phyloP scores from a whole-genome alignment of 2,329 filamentous ascomycete species.

The Pseudogymnoascus sp. region DNA sequence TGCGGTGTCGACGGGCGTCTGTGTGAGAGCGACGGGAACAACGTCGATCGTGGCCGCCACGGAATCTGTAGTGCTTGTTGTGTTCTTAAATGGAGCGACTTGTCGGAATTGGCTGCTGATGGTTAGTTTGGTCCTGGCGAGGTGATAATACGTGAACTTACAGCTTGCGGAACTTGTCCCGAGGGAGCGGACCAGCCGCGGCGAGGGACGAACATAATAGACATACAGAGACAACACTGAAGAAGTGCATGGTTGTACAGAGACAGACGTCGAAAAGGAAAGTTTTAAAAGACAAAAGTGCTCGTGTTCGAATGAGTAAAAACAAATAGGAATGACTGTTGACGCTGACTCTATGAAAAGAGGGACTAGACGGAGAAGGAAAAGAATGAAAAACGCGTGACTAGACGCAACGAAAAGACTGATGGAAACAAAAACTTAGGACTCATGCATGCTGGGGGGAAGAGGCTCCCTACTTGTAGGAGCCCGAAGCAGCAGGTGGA shows the following conservation, averaged over 20 bases:
- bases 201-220: constrained; percentile 14
- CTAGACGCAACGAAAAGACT: background rate
- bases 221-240: constrained; percentile 12
- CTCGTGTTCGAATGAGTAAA: constrained; percentile 9
- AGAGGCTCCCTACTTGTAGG: constrained; percentile 7
- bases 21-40: background rate
- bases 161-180: constrained; percentile 13
- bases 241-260: constrained; percentile 15
- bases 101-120: constrained; percentile 7
- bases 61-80: background rate
- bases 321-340: constrained; percentile 7
- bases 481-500: background rate
- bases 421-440: background rate
- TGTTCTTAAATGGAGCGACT: background rate
- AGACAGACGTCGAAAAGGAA: constrained; percentile 2
- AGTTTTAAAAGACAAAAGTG: background rate
- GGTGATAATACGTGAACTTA: constrained; percentile 11
- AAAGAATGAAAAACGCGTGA: constrained; percentile 7
- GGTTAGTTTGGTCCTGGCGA: background rate
- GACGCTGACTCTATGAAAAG: background rate
- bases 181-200: constrained; percentile 19
- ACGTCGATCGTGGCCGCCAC: background rate
- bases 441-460: background rate
- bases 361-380: constrained; percentile 1
- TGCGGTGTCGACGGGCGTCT: background rate